Conservation (phyloP, 371 early-diverging fungal genomes). For the Dichotomocladium elegans region DNA sequence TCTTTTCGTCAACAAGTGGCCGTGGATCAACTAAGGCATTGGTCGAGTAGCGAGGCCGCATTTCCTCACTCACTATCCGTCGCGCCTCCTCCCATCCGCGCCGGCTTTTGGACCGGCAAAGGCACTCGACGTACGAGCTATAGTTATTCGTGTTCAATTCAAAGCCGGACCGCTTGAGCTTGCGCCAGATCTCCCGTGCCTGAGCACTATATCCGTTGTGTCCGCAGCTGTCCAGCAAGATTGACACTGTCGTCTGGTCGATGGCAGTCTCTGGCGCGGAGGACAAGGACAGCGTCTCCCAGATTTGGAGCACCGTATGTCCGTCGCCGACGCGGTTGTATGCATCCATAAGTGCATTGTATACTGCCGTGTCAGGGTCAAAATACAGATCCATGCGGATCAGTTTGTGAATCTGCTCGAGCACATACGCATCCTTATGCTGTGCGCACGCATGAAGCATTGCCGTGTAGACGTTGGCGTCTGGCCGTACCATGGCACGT, state of each 20-base stretch:
- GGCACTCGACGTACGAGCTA: slow-evolving; percentile 42
- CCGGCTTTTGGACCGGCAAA: slow-evolving; percentile 28
- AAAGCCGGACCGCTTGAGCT: slow-evolving; percentile 13
- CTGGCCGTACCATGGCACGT: slow-evolving; percentile 28
- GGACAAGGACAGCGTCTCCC: slow-evolving; percentile 23
- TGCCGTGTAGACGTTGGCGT: slow-evolving; percentile 30
- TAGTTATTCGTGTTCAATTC: slow-evolving; percentile 36
- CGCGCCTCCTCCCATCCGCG: slow-evolving; percentile 30
- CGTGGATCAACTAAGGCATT: neutral
- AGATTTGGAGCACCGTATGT: slow-evolving; percentile 26
- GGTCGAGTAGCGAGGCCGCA: slow-evolving; percentile 10
- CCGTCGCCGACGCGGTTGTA: slow-evolving; percentile 28
- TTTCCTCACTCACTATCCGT: slow-evolving; percentile 18
- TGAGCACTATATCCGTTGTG: slow-evolving; percentile 19
- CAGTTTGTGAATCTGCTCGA: slow-evolving; percentile 36
- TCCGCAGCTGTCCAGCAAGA: slow-evolving; percentile 20
- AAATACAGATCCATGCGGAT: slow-evolving; percentile 43
- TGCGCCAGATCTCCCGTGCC: slow-evolving; percentile 31
- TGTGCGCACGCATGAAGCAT: slow-evolving; percentile 30
- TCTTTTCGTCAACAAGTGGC: slow-evolving; percentile 27
- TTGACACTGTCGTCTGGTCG: slow-evolving; percentile 19
- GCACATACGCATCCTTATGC: slow-evolving; percentile 21
- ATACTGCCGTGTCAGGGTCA: slow-evolving; percentile 32
- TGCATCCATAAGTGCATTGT: slow-evolving; percentile 38
- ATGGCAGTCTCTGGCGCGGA: slow-evolving; percentile 10